Evolutionary conservation across 2,329 filamentous ascomycete species (phyloP).

Genomic region (Fusarium zealandicum): DNA sequence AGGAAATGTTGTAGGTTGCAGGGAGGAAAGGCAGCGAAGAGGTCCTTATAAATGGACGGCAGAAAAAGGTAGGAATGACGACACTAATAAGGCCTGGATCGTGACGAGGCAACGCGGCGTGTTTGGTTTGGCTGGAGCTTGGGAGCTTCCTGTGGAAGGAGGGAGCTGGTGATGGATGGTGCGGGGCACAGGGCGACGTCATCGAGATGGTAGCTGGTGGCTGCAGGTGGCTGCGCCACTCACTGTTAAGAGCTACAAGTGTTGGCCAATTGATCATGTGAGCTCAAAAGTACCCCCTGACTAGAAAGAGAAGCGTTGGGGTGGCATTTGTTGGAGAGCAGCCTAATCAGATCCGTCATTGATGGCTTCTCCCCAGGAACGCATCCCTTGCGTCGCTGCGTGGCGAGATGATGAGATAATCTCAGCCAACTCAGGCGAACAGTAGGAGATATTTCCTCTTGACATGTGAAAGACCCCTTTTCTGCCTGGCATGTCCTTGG

Average conservation of each 20-base stretch:
- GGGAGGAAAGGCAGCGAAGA: conserved; percentile 2
- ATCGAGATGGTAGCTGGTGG: conserved; percentile 34
- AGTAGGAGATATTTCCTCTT: neutral
- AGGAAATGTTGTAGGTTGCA: neutral
- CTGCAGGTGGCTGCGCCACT: conserved; percentile 33
- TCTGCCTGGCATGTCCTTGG: conserved; percentile 4
- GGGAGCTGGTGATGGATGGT: conserved; percentile 32
- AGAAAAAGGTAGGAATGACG: conserved; percentile 29
- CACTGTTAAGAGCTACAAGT: conserved; percentile 19
- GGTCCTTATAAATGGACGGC: conserved; percentile 21
- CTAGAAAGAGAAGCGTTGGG: conserved; percentile 1
- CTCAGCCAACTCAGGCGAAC: conserved; percentile 22
- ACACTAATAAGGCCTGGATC: conserved; percentile 21
- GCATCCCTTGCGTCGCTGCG: conserved; percentile 26
- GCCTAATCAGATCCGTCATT: conserved; percentile 24
- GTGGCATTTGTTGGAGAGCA: conserved; percentile 10
- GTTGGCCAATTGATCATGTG: neutral
- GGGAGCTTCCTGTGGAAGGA: conserved; percentile 25
- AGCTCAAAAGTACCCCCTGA: conserved; percentile 12
- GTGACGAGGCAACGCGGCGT: conserved; percentile 34
- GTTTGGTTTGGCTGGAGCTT: conserved; percentile 6
- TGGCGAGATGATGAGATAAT: conserved; percentile 32
- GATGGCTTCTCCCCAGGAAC: conserved; percentile 21
- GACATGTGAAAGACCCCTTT: conserved; percentile 32
- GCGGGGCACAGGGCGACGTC: conserved; percentile 44